These are phyloP conservation scores for Picochlorum sp. DNA, from an alignment of 139 green algal genomes.

Conservation along the genomic window DNA sequence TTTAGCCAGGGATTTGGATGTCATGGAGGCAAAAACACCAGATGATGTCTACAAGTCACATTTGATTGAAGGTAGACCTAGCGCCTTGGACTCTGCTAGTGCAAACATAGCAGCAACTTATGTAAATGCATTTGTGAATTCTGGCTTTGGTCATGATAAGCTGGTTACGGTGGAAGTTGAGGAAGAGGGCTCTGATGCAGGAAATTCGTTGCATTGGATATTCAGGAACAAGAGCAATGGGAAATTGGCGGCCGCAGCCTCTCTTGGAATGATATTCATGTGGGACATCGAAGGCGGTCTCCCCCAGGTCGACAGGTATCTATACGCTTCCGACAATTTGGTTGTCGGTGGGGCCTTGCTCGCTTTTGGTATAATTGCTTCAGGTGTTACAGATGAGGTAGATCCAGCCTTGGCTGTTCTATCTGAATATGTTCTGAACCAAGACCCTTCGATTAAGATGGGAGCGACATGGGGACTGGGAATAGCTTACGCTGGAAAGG, in stretches of 20 bases:
- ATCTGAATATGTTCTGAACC: conserved; percentile 71
- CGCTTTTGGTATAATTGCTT: conserved; percentile 85
- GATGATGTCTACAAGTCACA: conserved; percentile 97
- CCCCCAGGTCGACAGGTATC: conserved; percentile 94
- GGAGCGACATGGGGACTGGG: conserved; percentile 89
- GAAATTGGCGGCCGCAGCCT: conserved; percentile 88
- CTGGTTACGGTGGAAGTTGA: conserved; percentile 41
- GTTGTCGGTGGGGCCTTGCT: conserved; percentile 83
- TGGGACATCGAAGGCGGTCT: conserved; percentile 97
- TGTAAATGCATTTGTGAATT: conserved; percentile 98
- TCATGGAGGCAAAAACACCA: conserved; percentile 89
- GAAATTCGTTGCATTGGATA: conserved; percentile 74
- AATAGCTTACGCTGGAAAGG: conserved; percentile 90
- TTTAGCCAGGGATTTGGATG: conserved; percentile 91
- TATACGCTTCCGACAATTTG: conserved; percentile 81
- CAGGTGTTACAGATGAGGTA: conserved; percentile 80
- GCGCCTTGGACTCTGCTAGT: conserved; percentile 73
- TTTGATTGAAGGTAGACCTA: conserved; percentile 73
- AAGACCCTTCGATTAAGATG: conserved; percentile 51
- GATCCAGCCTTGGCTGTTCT: conserved; percentile 95
- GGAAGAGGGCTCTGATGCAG: conserved; percentile 5
- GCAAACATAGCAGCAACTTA: conserved; percentile 92
- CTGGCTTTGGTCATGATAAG: conserved; percentile 92
- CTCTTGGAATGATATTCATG: conserved; percentile 75
- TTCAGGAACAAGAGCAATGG: conserved; percentile 98